Percentiles rank a stretch among this genome's conserved stretches.
phyloP scores from a whole-genome alignment of 345 rosid genomes.

The rapeseed (Brassica napus) region DNA sequence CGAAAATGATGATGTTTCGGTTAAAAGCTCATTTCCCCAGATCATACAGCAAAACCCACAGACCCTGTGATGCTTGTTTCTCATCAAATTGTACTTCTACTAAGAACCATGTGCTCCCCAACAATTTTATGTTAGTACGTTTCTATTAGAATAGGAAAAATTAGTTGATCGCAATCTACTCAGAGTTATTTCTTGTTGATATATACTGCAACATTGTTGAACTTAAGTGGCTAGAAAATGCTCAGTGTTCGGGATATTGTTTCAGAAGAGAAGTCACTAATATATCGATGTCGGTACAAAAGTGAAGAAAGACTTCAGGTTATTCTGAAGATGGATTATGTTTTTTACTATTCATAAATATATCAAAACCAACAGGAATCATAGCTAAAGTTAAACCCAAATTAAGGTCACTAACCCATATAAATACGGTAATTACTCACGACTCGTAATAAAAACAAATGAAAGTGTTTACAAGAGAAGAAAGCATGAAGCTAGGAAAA shows the following conservation, averaged over 20 bases:
- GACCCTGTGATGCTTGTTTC: slow-evolving; percentile 34
- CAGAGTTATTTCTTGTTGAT: background rate
- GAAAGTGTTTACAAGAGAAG: background rate
- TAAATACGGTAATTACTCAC: background rate
- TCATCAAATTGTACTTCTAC: slow-evolving; percentile 33
- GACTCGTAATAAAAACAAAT: background rate
- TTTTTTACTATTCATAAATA: background rate
- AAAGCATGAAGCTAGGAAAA: background rate
- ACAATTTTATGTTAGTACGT: slow-evolving; percentile 19
- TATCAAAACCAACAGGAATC: background rate
- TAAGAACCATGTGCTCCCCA: slow-evolving; percentile 42
- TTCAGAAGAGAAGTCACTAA: background rate
- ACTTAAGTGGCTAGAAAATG: background rate
- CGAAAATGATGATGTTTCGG: slow-evolving; percentile 38
- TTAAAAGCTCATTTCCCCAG: slow-evolving; percentile 38
- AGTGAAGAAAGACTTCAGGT: background rate
- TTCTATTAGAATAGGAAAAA: slow-evolving; percentile 2
- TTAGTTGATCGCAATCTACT: background rate
- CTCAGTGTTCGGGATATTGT: background rate
- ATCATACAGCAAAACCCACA: slow-evolving; percentile 36
- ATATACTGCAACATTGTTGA: background rate
- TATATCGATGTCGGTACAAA: background rate
- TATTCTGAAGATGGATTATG: background rate
- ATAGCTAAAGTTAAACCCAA: background rate
- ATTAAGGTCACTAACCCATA: background rate